phyloP scores from a whole-genome alignment of 1,284 basidiomycete genomes.

The Coniophora puteana region DNA sequence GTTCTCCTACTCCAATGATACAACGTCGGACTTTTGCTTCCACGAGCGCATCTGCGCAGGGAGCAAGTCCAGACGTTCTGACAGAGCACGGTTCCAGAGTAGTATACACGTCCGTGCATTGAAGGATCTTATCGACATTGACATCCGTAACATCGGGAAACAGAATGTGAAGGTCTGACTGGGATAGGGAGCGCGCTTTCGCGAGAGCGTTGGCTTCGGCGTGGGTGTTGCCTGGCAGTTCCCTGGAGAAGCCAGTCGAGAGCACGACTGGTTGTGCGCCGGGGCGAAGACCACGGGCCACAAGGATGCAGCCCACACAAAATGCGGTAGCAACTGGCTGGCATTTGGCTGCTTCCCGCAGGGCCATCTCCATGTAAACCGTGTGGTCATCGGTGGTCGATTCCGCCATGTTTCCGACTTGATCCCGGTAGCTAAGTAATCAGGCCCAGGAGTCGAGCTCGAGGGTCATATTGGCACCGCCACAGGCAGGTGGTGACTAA shows the following conservation, averaged over 20 bases:
- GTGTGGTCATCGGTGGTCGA: conserved; percentile 28
- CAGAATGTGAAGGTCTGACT: conserved; percentile 37
- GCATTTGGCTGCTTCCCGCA: conserved; percentile 74
- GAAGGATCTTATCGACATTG: conserved; percentile 45
- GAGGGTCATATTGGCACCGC: too few species aligned
- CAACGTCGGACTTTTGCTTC: conserved; percentile 70
- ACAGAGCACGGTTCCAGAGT: conserved; percentile 97
- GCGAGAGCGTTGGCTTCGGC: conserved; percentile 93
- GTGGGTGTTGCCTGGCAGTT: conserved; percentile 94
- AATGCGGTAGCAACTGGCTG: conserved; percentile 79
- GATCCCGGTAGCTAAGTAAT: too few species aligned
- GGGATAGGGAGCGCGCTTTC: conserved; percentile 57
- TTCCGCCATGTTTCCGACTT: too few species aligned
- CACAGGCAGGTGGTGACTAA: too few species aligned
- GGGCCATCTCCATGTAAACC: conserved; percentile 59
- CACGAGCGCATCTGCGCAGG: conserved; percentile 87
- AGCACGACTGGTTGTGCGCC: conserved; percentile 49
- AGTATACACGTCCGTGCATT: conserved; percentile 78
- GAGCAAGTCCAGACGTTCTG: conserved; percentile 81
- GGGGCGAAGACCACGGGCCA: conserved; percentile 41
- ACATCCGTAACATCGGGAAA: conserved; percentile 32
- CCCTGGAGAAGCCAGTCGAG: conserved; percentile 86
- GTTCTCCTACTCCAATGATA: conserved; percentile 90
- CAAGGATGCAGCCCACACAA: conserved; percentile 90
- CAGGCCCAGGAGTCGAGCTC: too few species aligned